Conservation (phyloP, 192 early-diverging fungal species). For the Linnemannia hyalina region DNA sequence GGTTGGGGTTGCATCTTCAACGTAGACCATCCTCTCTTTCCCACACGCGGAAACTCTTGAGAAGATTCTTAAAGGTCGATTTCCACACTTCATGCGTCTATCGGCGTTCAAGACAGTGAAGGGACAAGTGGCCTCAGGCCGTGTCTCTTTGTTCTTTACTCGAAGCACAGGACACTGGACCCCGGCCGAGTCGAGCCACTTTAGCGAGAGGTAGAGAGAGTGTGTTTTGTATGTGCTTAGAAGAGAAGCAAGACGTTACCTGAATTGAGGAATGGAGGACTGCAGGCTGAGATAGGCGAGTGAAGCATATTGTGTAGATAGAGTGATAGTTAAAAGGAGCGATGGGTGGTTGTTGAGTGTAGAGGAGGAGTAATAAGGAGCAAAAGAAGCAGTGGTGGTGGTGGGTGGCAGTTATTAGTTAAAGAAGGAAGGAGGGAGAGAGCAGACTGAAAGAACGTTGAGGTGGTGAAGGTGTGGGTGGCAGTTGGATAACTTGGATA, state of each 20-base stretch:
- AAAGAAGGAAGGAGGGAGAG: neutral
- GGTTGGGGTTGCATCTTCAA: neutral
- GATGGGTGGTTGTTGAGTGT: neutral
- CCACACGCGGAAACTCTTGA: neutral
- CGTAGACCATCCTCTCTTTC: neutral
- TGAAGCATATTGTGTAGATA: constrained; percentile 18
- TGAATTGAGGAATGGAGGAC: constrained; percentile 6
- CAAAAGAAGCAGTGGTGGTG: neutral
- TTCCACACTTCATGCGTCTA: neutral
- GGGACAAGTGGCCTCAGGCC: neutral
- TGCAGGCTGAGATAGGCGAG: constrained; percentile 18
- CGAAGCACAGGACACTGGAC: neutral
- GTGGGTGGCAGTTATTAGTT: neutral
- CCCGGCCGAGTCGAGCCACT: neutral
- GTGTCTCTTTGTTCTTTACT: no score
- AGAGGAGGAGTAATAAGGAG: neutral
- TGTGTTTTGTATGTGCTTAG: neutral
- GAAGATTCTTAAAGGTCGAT: neutral
- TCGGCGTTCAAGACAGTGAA: neutral
- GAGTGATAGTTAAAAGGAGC: neutral
- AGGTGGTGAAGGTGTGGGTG: neutral
- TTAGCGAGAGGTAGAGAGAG: neutral
- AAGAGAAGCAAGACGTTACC: constrained; percentile 3
- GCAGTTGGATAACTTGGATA: no score
- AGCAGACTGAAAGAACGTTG: neutral